Percentiles rank a stretch among this genome's conserved stretches.
Conservation (phyloP, 164 flowering plant species). For the Liquidambar formosana region DNA sequence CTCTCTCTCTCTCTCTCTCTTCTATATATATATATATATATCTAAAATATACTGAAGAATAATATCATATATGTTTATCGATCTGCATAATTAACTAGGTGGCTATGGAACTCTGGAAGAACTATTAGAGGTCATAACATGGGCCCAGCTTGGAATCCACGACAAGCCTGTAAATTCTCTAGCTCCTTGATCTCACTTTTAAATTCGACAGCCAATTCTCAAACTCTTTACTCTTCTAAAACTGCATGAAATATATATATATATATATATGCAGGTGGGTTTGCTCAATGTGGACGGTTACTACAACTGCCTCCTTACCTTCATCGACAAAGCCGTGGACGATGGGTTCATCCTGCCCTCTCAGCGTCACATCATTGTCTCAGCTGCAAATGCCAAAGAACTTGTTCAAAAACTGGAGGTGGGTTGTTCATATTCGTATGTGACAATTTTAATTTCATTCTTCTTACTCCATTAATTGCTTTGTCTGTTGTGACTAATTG, state of each 20-base stretch:
- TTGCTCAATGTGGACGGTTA: conserved; percentile 72
- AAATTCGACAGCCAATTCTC: background rate
- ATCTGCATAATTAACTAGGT: conserved; percentile 36
- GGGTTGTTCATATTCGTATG: background rate
- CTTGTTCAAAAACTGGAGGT: conserved; percentile 70
- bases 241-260: background rate
- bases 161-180: conserved; percentile 51
- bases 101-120: conserved; percentile 77
- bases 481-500: too few relatives aligned
- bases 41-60: too few relatives aligned
- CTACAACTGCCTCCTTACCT: conserved; percentile 57
- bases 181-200: background rate
- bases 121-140: conserved; percentile 65
- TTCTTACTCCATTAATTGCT: background rate
- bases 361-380: conserved; percentile 59
- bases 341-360: conserved; percentile 64
- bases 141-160: conserved; percentile 80
- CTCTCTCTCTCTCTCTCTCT: conserved; percentile 3
- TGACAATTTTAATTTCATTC: too few relatives aligned
- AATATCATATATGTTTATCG: too few relatives aligned
- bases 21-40: too few relatives aligned
- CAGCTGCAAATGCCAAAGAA: conserved; percentile 60
- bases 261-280: conserved; percentile 65
- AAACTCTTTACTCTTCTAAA: too few relatives aligned
- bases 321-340: conserved; percentile 68